Base-by-base conservation (phyloP, 208 protist species). In the Kentomonas sorsogonicus region DNA sequence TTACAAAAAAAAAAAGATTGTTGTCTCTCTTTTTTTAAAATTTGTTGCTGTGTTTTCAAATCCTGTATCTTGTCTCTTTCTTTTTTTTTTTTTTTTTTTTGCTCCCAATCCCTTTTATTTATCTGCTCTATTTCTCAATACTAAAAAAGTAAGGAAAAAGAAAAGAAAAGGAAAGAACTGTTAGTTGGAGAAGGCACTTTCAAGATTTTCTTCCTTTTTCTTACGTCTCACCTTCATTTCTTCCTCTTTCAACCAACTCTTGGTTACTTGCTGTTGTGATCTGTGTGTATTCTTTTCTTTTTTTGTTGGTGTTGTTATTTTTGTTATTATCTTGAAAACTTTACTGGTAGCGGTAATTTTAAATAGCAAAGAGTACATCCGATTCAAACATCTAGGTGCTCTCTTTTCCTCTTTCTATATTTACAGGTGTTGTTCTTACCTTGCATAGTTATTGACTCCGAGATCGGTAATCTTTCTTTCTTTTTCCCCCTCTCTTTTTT, bases 71-170 rank as follows among this genome's bases (percentile, higher is more conserved):
- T 43, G 39, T 56, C 51, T 38, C 48, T 59, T 48, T 23, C 27
- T 15, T 59, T 63, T 63, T 52, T 48, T 38, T 39, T 48, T 63
- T 47, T 55, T 22, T 40, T 20, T 65, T 11, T 47, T 48, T 54
- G 9, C 3, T 34, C 16, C 3, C 10, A 15, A 53, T 16, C 60
- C 20, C 46, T 20, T 44, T 41, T 50, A 30, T 50, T 63, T 53
- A 20, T 53, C 4, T 43, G 29, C 36, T 53, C n/a, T 22, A 5
- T 18, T 56, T 36, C n/a, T n/a, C n/a, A n/a, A n/a, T n/a, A n/a
- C n/a, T n/a, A n/a, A n/a, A n/a, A n/a, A n/a, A n/a, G n/a, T n/a
- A n/a, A n/a, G n/a, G n/a, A n/a, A n/a, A n/a, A n/a, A n/a, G n/a
- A n/a, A n/a, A n/a, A n/a, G n/a, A n/a, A n/a, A n/a, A n/a, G n/a